phyloP scores from a whole-genome alignment of 2,329 filamentous ascomycete genomes.

The Myriosclerotinia duriaeana region DNA sequence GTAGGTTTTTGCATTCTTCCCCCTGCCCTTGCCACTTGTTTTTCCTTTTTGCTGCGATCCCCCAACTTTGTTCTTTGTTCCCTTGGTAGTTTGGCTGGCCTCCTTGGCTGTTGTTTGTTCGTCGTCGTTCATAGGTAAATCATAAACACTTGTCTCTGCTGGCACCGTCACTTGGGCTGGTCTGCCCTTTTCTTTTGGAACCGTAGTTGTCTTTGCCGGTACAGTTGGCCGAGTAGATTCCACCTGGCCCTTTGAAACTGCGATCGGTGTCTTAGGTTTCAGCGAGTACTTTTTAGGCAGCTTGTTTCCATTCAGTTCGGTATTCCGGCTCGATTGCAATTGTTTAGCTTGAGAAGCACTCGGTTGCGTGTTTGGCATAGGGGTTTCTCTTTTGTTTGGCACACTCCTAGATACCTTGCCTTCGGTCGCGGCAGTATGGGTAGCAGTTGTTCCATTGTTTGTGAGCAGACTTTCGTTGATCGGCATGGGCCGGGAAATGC shows the following conservation, averaged over 20 bases:
- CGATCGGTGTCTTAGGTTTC: constrained; percentile 10
- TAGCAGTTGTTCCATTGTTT: neutral
- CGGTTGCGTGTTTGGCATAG: neutral
- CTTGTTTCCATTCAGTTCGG: neutral
- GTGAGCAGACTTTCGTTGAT: neutral
- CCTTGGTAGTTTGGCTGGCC: neutral
- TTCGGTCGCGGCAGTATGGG: neutral
- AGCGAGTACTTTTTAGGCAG: neutral
- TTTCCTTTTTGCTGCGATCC: constrained; percentile 8
- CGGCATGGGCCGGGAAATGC: neutral
- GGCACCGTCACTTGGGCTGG: neutral
- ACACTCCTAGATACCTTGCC: neutral
- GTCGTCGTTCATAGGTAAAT: constrained; percentile 14
- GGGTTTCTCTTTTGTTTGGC: neutral
- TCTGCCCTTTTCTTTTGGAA: neutral
- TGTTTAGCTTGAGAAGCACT: constrained; percentile 5
- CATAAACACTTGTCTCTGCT: constrained; percentile 12
- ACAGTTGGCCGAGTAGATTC: neutral
- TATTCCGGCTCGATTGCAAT: neutral
- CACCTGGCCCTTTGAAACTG: neutral
- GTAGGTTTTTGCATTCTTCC: constrained; percentile 1
- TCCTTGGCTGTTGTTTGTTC: neutral
- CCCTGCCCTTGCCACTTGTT: neutral
- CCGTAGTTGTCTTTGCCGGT: neutral
- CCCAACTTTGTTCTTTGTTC: neutral